Evolutionary conservation across 179 eudicot genomes (phyloP), one percentile per base, ranked within the genome.

Genomic region (Nepenthes alata): DNA sequence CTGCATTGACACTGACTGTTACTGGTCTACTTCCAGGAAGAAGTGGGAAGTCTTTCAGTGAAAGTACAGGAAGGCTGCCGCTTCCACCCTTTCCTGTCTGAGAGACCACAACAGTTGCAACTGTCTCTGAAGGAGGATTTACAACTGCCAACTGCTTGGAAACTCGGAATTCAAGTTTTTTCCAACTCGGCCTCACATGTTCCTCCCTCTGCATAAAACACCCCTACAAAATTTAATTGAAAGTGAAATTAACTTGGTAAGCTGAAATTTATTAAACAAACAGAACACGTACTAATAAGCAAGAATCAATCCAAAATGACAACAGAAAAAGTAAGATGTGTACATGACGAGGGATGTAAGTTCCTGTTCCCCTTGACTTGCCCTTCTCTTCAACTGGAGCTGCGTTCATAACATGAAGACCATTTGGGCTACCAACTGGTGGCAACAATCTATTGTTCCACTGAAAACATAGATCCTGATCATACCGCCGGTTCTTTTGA

Each of bases 11-110:
- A 34, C 41, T 71, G 6, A 65, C 38, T 8, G 73, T 67, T 11
- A 70, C 54, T 7, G 81, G 68, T 61, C 25, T 25, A 25, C 77
- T 70, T 53, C 63, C 16, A 38, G 71, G 74, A 11, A 78, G 77
- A 53, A 72, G 77, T 47, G 85, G 85, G 59, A 80, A 80, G 44
- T 75, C 81, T 48, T 71, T 75, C 16, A 62, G 64, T 11, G 74
- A 69, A 36, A 66, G 53, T 60, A 69, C 51, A 34, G 15, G 5
- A 35, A 50, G 36, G 47, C 57, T 35, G 65, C 51, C 62, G 61
- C 56, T 71, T 38, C 50, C 75, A 47, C 49, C 25, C 25, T 25
- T 57, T 51, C 53, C 78, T 2, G 65, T 52, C 60, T 52, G 38
- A 2, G 36, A 52, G 57, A 52, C 25, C 62, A 13, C n/a, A 16